These are phyloP conservation scores for Curvularia sp. DNA, from an alignment of 2,329 filamentous ascomycete genomes.

Conservation along the genomic window DNA sequence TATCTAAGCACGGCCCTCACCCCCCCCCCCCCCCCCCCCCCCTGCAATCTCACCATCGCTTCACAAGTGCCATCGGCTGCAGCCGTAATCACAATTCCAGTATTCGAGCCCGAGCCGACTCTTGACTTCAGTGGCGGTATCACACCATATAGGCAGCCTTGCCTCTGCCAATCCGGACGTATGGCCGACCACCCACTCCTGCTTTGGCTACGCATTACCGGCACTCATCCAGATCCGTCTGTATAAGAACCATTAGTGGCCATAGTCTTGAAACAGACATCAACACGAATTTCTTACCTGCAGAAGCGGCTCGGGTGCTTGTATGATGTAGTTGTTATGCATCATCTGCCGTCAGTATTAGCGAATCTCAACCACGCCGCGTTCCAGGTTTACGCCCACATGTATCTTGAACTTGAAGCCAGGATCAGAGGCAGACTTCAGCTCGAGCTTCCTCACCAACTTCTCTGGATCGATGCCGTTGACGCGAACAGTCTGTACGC, in stretches of 20 bases:
- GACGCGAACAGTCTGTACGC: neutral
- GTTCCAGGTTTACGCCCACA: neutral
- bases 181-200: neutral
- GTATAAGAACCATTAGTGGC: neutral
- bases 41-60: neutral
- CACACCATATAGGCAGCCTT: neutral
- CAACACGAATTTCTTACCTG: neutral
- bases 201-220: neutral
- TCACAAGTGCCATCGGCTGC: neutral
- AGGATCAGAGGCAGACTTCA: constrained; percentile 2
- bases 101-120: neutral
- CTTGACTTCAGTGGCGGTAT: neutral
- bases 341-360: constrained; percentile 13
- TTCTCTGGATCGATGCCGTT: constrained; percentile 9
- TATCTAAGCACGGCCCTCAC: neutral
- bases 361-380: neutral
- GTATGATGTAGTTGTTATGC: constrained; percentile 16
- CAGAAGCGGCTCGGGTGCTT: constrained; percentile 2
- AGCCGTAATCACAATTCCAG: neutral
- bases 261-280: neutral
- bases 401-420: constrained; percentile 1
- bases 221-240: constrained; percentile 5
- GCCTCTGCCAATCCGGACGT: neutral
- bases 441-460: neutral
- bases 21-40: neutral